Conservation (phyloP, 2,329 filamentous ascomycete genomes). For the Trichoderma guizhouense region DNA sequence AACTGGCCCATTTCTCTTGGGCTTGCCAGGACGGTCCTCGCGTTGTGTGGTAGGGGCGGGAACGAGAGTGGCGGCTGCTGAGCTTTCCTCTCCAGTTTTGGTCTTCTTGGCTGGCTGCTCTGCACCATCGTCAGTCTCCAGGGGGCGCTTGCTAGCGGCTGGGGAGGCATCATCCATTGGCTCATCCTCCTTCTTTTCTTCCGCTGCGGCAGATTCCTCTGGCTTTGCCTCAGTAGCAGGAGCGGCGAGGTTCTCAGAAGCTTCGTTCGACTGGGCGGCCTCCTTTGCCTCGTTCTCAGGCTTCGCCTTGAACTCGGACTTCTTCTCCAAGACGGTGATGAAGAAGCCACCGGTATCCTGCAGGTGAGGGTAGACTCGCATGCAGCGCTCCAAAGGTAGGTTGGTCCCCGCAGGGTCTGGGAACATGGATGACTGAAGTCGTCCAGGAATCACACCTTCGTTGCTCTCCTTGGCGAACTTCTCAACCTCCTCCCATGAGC, state of each 20-base stretch:
- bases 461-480: constrained; percentile 60
- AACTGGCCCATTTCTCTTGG: constrained; percentile 51
- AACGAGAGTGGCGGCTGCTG: constrained; percentile 18
- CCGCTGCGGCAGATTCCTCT: constrained; percentile 28
- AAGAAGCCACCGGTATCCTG: constrained; percentile 98
- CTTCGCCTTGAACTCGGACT: constrained; percentile 75
- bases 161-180: constrained; percentile 30
- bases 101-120: constrained; percentile 47
- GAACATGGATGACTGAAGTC: constrained; percentile 81
- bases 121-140: constrained; percentile 35
- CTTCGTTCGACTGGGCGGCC: constrained; percentile 14
- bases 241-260: constrained; percentile 6
- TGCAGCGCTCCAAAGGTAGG: constrained; percentile 83
- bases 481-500: constrained; percentile 77
- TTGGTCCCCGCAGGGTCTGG: constrained; percentile 54
- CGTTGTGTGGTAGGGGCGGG: constrained; percentile 24
- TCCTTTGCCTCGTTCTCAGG: constrained; percentile 59
- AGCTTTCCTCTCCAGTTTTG: constrained; percentile 38
- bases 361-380: constrained; percentile 90
- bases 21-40: constrained; percentile 32
- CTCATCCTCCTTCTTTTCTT: constrained; percentile 32
- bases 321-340: constrained; percentile 92
- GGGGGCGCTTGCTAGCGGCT: constrained; percentile 35
- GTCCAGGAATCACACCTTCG: constrained; percentile 55
- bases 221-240: constrained; percentile 27